These are phyloP conservation scores for Mortierella sp. DNA, from an alignment of 371 early-diverging fungal genomes.

Conservation along the genomic window DNA sequence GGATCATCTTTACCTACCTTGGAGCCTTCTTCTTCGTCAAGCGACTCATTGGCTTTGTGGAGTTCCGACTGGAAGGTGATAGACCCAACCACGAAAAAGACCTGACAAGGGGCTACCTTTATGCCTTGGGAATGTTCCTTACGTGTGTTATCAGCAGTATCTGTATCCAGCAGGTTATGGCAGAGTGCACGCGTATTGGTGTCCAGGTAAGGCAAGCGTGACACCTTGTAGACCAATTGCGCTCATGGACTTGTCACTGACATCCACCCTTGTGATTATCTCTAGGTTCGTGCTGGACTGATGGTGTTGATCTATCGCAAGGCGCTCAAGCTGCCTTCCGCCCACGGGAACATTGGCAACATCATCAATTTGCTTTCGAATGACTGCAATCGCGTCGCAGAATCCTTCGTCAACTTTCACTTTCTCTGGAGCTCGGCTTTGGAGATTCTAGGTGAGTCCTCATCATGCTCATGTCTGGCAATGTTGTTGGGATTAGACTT, in stretches of 20 bases:
- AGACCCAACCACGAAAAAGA: neutral
- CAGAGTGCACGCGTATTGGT: constrained; percentile 66
- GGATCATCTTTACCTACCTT: constrained; percentile 69
- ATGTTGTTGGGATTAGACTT: neutral
- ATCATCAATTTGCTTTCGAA: constrained; percentile 65
- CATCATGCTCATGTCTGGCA: neutral
- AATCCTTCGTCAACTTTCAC: constrained; percentile 74
- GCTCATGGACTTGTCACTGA: no score
- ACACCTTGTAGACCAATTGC: neutral
- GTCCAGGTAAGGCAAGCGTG: constrained; percentile 56
- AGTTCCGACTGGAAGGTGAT: constrained; percentile 10
- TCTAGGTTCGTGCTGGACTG: constrained; percentile 68
- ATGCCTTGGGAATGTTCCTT: constrained; percentile 61
- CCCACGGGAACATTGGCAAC: constrained; percentile 72
- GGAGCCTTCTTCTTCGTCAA: constrained; percentile 61
- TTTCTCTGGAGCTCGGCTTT: constrained; percentile 76
- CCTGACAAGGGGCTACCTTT: constrained; percentile 56
- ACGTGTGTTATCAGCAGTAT: constrained; percentile 57
- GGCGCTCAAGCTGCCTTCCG: constrained; percentile 65
- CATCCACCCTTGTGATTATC: constrained; percentile 59
- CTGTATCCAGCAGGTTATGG: constrained; percentile 66
- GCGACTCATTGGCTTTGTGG: constrained; percentile 54
- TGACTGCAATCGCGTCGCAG: constrained; percentile 71
- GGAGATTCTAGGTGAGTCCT: constrained; percentile 61
- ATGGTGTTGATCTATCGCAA: constrained; percentile 78